Percentiles rank a stretch among this genome's conserved stretches.
Conservation (phyloP, 148 eudicot species). For the Simmondsia chinensis region DNA sequence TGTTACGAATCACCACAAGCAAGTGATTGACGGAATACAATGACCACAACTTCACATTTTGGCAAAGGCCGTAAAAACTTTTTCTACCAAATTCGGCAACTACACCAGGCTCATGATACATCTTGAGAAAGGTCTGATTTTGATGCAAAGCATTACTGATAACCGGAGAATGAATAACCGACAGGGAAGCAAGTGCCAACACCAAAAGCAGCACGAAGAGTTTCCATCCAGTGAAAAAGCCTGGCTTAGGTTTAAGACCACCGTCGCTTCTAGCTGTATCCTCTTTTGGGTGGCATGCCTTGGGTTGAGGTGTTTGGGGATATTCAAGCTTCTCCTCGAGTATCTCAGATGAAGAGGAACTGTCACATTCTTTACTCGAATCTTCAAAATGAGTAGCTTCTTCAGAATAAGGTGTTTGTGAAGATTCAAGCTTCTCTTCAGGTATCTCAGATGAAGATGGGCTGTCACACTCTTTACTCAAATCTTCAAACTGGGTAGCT, state of each 20-base stretch:
- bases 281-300: constrained; percentile 5
- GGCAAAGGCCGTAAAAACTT: constrained; percentile 15
- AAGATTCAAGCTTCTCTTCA: not conserved
- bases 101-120: constrained; percentile 17
- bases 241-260: constrained; percentile 12
- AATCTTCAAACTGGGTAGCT: constrained; percentile 32
- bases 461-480: constrained; percentile 25
- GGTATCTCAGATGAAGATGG: constrained; percentile 19
- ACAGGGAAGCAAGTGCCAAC: constrained; percentile 27
- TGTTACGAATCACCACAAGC: constrained; percentile 15
- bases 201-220: constrained; percentile 32
- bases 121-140: constrained; percentile 21
- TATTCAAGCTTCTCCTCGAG: no score
- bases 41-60: constrained; percentile 29
- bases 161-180: constrained; percentile 20
- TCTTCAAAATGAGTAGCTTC: constrained; percentile 9
- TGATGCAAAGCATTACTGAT: constrained; percentile 8
- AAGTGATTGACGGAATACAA: constrained; percentile 23
- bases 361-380: constrained; percentile 14
- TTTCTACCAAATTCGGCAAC: constrained; percentile 23
- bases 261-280: constrained; percentile 14
- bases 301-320: constrained; percentile 16
- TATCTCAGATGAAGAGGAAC: no score
- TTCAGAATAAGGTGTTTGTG: not conserved
- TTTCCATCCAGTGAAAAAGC: constrained; percentile 23